Percentiles rank a stretch among this genome's conserved stretches.
Conservation (phyloP, 176 grass and related monocot genomes). For the bread wheat (Triticum aestivum) region IWGSC_CS_RefSeq_v2.1 NC_057801.1:687515400-687515899, state of each 20-base stretch:
- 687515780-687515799: conserved; percentile 30
- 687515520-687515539: conserved; percentile 34
- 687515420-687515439: background rate
- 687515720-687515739: conserved; percentile 29
- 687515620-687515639: conserved; percentile 6
- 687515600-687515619: conserved; percentile 43
- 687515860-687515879: conserved; percentile 50
- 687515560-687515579: accelerated
- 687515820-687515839: conserved; percentile 30
- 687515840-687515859: conserved; percentile 32
- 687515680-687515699: conserved; percentile 43
- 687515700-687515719: background rate
- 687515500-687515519: background rate
- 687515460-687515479: background rate
- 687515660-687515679: conserved; percentile 46
- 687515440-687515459: conserved; percentile 9
- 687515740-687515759: conserved; percentile 25
- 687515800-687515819: conserved; percentile 56
- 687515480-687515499: background rate
- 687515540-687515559: background rate
- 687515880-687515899: too few species aligned
- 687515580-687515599: conserved; percentile 32
- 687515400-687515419: background rate
- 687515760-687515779: too few species aligned
- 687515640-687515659: conserved; percentile 30